These are phyloP conservation scores for Leccinellum albellum DNA, from an alignment of 768 basidiomycete species.

Conservation along the genomic window DNA sequence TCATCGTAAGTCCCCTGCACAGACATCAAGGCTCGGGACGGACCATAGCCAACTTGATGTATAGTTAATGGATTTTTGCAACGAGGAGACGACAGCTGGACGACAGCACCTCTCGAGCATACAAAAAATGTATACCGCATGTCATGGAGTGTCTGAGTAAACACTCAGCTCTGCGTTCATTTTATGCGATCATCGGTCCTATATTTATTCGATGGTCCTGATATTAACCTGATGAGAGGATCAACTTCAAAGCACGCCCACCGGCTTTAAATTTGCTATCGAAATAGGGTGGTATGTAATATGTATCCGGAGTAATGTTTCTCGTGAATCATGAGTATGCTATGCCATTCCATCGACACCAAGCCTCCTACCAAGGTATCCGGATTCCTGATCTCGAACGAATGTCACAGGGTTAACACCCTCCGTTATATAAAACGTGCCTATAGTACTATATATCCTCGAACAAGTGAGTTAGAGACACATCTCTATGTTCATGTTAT, in stretches of 20 bases:
- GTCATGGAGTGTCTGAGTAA: background rate
- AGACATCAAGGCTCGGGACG: background rate
- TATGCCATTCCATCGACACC: background rate
- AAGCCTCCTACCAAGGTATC: background rate
- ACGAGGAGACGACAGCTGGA: background rate
- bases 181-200: background rate
- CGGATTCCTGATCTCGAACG: background rate
- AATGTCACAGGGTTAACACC: too few species aligned
- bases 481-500: background rate
- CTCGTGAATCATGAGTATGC: background rate
- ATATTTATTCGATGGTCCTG: background rate
- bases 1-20: background rate
- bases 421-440: background rate
- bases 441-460: background rate
- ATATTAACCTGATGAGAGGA: background rate
- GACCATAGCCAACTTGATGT: slow-evolving; percentile 9
- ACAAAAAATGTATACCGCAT: background rate
- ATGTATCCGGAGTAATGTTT: background rate
- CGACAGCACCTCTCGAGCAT: background rate
- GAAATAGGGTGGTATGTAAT: too few species aligned
- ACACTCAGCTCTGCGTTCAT: background rate
- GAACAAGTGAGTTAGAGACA: background rate
- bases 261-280: background rate
- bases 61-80: background rate
- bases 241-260: background rate